Evolutionary conservation across 2,329 filamentous ascomycete species (phyloP), one percentile per base, ranked within the genome.

Genomic region (Thermochaetoides dissita): DNA sequence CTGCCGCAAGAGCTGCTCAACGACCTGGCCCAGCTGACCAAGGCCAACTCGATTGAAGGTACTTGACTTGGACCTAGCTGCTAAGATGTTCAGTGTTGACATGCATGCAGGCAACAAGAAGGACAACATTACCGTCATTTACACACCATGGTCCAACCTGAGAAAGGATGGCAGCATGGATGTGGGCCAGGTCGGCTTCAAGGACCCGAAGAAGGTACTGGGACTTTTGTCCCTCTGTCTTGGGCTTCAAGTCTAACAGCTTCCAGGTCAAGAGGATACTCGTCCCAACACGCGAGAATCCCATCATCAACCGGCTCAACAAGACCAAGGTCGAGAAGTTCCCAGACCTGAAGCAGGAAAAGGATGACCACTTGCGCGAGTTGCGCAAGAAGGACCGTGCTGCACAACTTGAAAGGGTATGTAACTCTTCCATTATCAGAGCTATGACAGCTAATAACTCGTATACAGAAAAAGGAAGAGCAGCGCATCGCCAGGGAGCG

Each of bases 1-100:
- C 85, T 98, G 45, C 79, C 84, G 0, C 58, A 76, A 47, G 74
- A 76, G 3, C 71, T 98, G 29, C 59, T 98, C 46, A 75, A 71
- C 51, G 91, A 98, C 63, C 86, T 91, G 55, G 91, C 84, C n/a
- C 91, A 98, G 63, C 71, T 98, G 54, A 98, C 91, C 44, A 98
- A 98, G 65, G 91, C 91, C 48, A 98, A 98, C 65, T 95, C 87
- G 44, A 98, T 98, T 54, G 91, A 98, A 68, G 91, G 84, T 81
- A 56, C 11, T 3, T 24, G 17, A 24, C 17, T 24, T 5, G 17
- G 5, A 24, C 5, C 17, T 24, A 35, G 24, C 24, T 37, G 4
- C 3, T 30, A 10, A 10, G 35, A 6, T 42, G 11, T 28, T 3
- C 11, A 6, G 8, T 10, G 29, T 36, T 42, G n/a, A 7, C 30